Evolutionary conservation across 495 filamentous ascomycete species (phyloP).

Genomic region (Annulohypoxylon bovei): DNA sequence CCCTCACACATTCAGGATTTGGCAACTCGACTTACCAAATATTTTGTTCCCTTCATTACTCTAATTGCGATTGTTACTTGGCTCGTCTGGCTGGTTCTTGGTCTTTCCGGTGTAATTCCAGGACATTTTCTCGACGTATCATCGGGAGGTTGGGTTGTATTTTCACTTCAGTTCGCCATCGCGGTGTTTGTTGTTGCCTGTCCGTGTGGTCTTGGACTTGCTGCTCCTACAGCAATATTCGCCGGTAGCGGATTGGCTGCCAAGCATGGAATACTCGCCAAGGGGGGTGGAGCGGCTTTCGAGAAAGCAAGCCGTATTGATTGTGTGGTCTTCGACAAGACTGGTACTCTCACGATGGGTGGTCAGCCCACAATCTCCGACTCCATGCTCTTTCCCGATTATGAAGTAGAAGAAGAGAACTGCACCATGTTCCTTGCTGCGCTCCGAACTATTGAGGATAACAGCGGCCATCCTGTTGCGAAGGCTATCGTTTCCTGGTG

Average conservation of each 20-base stretch:
- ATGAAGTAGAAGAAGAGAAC: conserved; percentile 39
- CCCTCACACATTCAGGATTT: conserved; percentile 87
- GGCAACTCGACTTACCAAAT: conserved; percentile 83
- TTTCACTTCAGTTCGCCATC: conserved; percentile 91
- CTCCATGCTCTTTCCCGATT: conserved; percentile 63
- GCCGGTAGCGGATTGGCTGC: conserved; percentile 91
- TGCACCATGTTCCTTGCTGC: conserved; percentile 53
- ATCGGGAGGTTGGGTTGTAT: conserved; percentile 83
- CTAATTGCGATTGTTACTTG: conserved; percentile 84
- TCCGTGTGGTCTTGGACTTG: conserved; percentile 91
- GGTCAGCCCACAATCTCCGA: conserved; percentile 84
- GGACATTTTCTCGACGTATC: conserved; percentile 70
- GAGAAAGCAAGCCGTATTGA: conserved; percentile 90
- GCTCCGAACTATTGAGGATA: conserved; percentile 77
- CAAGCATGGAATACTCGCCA: conserved; percentile 87
- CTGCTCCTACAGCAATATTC: conserved; percentile 92
- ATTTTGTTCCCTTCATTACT: conserved; percentile 90
- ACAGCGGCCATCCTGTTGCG: conserved; percentile 87
- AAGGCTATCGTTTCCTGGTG: conserved; percentile 81
- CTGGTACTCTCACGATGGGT: conserved; percentile 88
- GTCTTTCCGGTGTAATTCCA: conserved; percentile 73
- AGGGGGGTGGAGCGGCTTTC: conserved; percentile 96
- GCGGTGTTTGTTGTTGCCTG: conserved; percentile 96
- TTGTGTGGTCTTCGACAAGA: conserved; percentile 95
- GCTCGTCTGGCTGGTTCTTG: conserved; percentile 82